phyloP scores from a whole-genome alignment of 1,284 basidiomycete species.

The Porodaedalea pini region DNA sequence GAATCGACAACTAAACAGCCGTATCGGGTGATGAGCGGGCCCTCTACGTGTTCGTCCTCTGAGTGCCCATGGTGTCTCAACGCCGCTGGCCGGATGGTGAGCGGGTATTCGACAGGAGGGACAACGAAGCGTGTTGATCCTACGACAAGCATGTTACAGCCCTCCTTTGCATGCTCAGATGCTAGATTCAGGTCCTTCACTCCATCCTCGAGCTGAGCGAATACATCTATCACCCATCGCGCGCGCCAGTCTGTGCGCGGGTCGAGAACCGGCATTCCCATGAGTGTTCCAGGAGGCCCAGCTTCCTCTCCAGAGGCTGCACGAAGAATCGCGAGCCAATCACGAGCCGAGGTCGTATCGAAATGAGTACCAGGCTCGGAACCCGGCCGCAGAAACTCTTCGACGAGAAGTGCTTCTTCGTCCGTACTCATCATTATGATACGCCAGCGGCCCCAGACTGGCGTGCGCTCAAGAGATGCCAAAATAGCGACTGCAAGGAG shows the following conservation, averaged over 20 bases:
- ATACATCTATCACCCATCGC: constrained; percentile 12
- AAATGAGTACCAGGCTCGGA: constrained; percentile 4
- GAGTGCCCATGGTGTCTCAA: constrained; percentile 6
- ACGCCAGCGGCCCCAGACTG: constrained; percentile 16
- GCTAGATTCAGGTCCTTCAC: constrained; percentile 1
- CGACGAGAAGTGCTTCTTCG: constrained; percentile 14
- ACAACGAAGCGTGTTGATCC: not conserved
- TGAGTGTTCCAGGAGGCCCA: constrained; percentile 11
- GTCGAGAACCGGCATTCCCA: constrained; percentile 10
- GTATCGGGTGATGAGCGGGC: constrained; percentile 11
- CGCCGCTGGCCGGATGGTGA: constrained; percentile 13
- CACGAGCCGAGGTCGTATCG: constrained; percentile 7
- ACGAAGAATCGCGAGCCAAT: constrained; percentile 18
- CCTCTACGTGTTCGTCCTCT: constrained; percentile 5
- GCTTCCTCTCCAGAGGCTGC: constrained; percentile 9
- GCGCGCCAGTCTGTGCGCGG: constrained; percentile 13
- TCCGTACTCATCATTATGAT: constrained; percentile 19
- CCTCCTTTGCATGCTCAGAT: constrained; percentile 8
- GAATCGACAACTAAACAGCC: constrained; percentile 15
- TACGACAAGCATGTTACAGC: not conserved
- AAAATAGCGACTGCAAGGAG: constrained; percentile 6
- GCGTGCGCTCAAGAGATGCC: constrained; percentile 16
- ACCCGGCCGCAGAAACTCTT: constrained; percentile 15
- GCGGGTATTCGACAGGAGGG: constrained; percentile 10
- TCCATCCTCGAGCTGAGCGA: constrained; percentile 12